These are phyloP conservation scores for Curvularia sp. DNA, from an alignment of 2,329 filamentous ascomycete genomes.

Conservation along the genomic window DNA sequence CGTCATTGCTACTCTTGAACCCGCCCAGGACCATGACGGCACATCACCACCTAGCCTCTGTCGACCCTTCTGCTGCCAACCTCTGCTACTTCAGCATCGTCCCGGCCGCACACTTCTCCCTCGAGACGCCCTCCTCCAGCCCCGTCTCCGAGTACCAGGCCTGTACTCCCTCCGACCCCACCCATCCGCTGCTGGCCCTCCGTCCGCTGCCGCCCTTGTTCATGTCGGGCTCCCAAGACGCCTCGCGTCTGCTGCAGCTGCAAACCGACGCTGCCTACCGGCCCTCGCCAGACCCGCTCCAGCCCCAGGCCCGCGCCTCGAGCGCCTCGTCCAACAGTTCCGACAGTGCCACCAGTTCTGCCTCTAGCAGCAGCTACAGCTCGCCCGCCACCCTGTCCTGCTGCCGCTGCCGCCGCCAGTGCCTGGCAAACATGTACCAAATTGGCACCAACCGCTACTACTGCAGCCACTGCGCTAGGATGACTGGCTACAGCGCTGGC, in stretches of 20 bases:
- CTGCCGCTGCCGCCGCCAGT: conserved; percentile 47
- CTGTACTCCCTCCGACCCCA: conserved; percentile 38
- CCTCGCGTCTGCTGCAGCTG: conserved; percentile 49
- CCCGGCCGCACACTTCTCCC: conserved; percentile 41
- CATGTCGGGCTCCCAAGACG: conserved; percentile 37
- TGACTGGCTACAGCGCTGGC: conserved; percentile 49
- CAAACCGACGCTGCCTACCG: conserved; percentile 49
- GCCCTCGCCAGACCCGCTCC: conserved; percentile 37
- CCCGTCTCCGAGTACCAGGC: conserved; percentile 34
- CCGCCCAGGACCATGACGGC: conserved; percentile 21
- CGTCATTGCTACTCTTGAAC: conserved; percentile 10
- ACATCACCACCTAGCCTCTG: conserved; percentile 19
- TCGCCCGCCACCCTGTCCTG: conserved; percentile 37
- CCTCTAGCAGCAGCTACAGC: conserved; percentile 22
- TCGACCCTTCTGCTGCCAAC: conserved; percentile 8
- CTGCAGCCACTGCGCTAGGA: conserved; percentile 50
- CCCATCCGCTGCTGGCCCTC: conserved; percentile 47
- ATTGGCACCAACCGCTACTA: conserved; percentile 52
- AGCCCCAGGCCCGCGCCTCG: conserved; percentile 28
- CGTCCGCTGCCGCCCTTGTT: conserved; percentile 24
- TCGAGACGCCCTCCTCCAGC: conserved; percentile 40
- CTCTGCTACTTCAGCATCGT: conserved; percentile 47
- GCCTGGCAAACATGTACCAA: conserved; percentile 43
- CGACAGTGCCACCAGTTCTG: conserved; percentile 20
- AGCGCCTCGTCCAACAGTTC: conserved; percentile 18